Conservation (phyloP, 1,139 yeast genomes). For the Taphrina populina region DNA sequence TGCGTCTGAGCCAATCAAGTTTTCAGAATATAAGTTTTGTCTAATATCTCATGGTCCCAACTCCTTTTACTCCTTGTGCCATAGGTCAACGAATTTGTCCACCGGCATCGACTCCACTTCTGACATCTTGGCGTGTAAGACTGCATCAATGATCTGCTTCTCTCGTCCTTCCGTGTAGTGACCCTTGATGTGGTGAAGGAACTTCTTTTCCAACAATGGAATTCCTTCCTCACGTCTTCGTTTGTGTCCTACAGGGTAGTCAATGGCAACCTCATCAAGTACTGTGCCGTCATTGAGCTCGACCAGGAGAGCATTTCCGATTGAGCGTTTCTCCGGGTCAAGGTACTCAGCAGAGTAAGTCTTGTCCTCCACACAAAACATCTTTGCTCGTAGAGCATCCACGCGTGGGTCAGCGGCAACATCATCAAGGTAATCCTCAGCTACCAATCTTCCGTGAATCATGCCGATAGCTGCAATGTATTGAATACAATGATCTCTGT, state of each 20-base stretch:
- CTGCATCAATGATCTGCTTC: constrained; percentile 32
- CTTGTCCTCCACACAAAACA: constrained; percentile 55
- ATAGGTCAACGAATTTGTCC: constrained; percentile 30
- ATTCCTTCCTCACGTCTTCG: constrained; percentile 60
- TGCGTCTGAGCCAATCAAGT: neutral
- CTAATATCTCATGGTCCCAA: neutral
- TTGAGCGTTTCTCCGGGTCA: constrained; percentile 57
- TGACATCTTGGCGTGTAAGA: constrained; percentile 28
- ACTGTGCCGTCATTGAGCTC: constrained; percentile 57
- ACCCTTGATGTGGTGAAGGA: constrained; percentile 28
- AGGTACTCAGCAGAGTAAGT: constrained; percentile 55
- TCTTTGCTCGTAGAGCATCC: constrained; percentile 55
- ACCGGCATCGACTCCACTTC: constrained; percentile 30
- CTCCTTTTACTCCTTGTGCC: constrained; percentile 30
- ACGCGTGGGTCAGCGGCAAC: constrained; percentile 56
- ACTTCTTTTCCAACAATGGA: constrained; percentile 55
- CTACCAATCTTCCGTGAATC: constrained; percentile 56
- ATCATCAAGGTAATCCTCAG: constrained; percentile 57
- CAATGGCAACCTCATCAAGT: constrained; percentile 55
- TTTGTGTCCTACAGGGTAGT: constrained; percentile 60
- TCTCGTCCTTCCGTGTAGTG: constrained; percentile 32
- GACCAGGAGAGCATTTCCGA: constrained; percentile 56
- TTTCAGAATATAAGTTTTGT: neutral
- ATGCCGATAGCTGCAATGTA: constrained; percentile 61
- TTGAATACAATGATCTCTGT: constrained; percentile 62